phyloP scores from a whole-genome alignment of 345 rosid species.

The Psidium friedrichsthalianum region DNA sequence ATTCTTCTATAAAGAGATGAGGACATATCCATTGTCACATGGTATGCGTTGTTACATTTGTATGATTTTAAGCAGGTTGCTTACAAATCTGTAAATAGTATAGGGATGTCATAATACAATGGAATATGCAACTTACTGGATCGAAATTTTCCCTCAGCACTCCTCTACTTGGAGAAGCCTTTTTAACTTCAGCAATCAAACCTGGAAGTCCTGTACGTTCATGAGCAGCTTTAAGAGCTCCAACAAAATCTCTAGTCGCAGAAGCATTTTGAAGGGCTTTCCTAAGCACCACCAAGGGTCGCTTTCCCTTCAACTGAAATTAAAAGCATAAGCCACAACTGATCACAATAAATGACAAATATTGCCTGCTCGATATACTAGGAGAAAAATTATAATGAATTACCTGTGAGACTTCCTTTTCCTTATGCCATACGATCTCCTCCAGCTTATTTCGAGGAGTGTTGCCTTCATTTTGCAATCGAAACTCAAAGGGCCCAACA shows the following conservation, averaged over 20 bases:
- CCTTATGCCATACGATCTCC: conserved; percentile 91
- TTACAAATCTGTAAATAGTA: background rate
- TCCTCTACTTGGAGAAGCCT: conserved; percentile 96
- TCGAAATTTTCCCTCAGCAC: conserved; percentile 79
- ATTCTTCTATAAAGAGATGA: background rate
- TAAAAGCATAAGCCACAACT: background rate
- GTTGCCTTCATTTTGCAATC: conserved; percentile 67
- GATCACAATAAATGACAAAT: background rate
- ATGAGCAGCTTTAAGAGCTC: conserved; percentile 69
- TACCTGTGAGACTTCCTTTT: conserved; percentile 56
- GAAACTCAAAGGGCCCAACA: conserved; percentile 84
- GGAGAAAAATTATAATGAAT: background rate
- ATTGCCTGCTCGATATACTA: background rate
- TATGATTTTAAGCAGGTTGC: background rate
- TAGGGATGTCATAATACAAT: background rate
- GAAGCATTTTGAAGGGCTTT: conserved; percentile 50
- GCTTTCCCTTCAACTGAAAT: conserved; percentile 56
- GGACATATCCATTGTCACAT: background rate
- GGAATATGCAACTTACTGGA: conserved; percentile 34
- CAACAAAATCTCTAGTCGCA: conserved; percentile 66
- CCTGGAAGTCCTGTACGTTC: conserved; percentile 64
- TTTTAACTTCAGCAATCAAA: conserved; percentile 95
- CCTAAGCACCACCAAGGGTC: conserved; percentile 36
- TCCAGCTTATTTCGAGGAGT: conserved; percentile 83
- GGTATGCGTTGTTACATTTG: background rate